Evolutionary conservation across 768 basidiomycete species (phyloP).

Genomic region (Suillus sp.): DNA sequence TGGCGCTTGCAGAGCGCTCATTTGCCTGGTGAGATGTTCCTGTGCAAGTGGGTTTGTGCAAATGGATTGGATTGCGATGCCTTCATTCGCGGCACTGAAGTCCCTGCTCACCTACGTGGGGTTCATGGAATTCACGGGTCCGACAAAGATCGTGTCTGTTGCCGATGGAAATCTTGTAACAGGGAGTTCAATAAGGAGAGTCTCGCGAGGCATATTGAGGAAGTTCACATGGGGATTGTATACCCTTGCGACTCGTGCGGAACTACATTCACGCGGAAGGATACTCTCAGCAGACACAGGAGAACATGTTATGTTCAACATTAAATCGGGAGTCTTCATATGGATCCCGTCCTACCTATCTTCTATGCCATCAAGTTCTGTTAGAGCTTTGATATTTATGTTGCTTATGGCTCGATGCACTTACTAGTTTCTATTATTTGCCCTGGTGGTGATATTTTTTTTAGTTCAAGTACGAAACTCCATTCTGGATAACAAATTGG

Average conservation of each 20-base stretch:
- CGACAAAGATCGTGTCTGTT: background rate
- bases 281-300: constrained; percentile 24
- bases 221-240: constrained; percentile 22
- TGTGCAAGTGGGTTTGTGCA: background rate
- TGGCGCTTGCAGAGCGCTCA: background rate
- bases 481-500: background rate
- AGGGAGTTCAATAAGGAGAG: background rate
- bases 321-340: background rate
- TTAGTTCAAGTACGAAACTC: background rate
- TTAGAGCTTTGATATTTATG: background rate
- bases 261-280: constrained; percentile 20
- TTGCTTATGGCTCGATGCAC: background rate
- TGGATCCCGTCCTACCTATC: background rate
- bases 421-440: background rate
- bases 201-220: constrained; percentile 25
- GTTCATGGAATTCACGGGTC: background rate
- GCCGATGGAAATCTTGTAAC: background rate
- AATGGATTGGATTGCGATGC: background rate
- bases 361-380: background rate
- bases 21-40: background rate
- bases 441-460: background rate
- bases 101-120: background rate
- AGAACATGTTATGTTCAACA: constrained; percentile 6
- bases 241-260: constrained; percentile 25
- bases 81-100: background rate